A percentile compares a stretch with the other conserved stretches of the same genome.
Conservation (phyloP, 176 grass and related monocot species). For the Lolium perenne region DNA sequence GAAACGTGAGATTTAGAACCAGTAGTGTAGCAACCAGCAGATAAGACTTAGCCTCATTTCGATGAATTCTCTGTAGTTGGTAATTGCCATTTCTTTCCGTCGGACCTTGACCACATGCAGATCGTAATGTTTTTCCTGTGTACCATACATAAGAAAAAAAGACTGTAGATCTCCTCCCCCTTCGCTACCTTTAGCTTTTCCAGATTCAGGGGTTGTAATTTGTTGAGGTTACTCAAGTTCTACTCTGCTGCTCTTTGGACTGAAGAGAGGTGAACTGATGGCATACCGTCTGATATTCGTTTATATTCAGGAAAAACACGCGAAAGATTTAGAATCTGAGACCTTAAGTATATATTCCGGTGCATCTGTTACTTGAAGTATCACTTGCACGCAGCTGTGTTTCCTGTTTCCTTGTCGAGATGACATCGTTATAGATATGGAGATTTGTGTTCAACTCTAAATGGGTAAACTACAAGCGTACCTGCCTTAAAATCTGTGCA, state of each 20-base stretch:
- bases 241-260: slow-evolving; percentile 43
- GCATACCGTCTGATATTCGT: slow-evolving; percentile 46
- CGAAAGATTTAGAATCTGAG: slow-evolving; percentile 10
- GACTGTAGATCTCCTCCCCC: slow-evolving; percentile 37
- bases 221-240: slow-evolving; percentile 42
- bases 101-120: slow-evolving; percentile 47
- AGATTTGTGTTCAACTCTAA: not conserved
- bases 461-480: not conserved
- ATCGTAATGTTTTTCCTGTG: slow-evolving; percentile 47
- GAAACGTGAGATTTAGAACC: slow-evolving; percentile 68
- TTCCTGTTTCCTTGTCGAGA: not conserved
- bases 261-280: slow-evolving; percentile 27
- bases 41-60: slow-evolving; percentile 32
- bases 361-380: not conserved
- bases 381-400: not conserved
- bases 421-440: not conserved
- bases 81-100: slow-evolving; percentile 54
- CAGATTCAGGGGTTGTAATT: slow-evolving; percentile 51
- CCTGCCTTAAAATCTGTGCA: not conserved
- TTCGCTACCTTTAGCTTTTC: slow-evolving; percentile 40
- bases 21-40: slow-evolving; percentile 57
- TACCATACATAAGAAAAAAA: slow-evolving; percentile 60
- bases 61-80: slow-evolving; percentile 61
- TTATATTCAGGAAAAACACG: slow-evolving; percentile 37
- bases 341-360: not conserved